Conservation (phyloP, 306 rosid species). For the Gleditsia sinensis region DNA sequence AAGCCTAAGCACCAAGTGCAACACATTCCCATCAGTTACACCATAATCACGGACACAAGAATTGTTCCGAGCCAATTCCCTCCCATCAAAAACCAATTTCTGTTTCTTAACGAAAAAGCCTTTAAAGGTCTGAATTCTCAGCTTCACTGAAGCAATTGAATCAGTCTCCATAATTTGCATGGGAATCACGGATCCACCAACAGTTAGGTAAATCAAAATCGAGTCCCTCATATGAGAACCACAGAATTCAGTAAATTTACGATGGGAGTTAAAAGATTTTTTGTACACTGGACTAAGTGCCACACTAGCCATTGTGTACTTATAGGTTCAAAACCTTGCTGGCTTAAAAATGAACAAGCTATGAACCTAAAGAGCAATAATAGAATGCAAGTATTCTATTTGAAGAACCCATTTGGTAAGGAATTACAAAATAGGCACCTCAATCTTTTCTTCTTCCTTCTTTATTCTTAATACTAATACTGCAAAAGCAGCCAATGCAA, state of each 20-base stretch:
- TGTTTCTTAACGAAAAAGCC: conserved; percentile 69
- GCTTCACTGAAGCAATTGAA: conserved; percentile 77
- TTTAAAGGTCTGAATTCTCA: conserved; percentile 65
- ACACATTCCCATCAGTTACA: conserved; percentile 63
- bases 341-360: conserved; percentile 39
- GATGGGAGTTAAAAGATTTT: conserved; percentile 32
- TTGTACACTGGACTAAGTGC: conserved; percentile 49
- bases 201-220: conserved; percentile 60
- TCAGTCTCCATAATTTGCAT: conserved; percentile 65
- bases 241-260: conserved; percentile 19
- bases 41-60: conserved; percentile 72
- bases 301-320: conserved; percentile 60
- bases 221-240: conserved; percentile 42
- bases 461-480: background rate
- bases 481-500: conserved; percentile 25
- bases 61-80: conserved; percentile 67
- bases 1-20: conserved; percentile 69
- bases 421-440: conserved; percentile 31
- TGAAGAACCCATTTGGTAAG: background rate
- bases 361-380: conserved; percentile 37
- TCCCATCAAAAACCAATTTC: conserved; percentile 73
- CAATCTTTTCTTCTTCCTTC: background rate
- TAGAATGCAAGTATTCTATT: background rate
- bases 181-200: conserved; percentile 68
- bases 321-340: conserved; percentile 46